Evolutionary conservation across 768 basidiomycete species (phyloP).

Genomic region (Lactarius pseudohatsudake): DNA sequence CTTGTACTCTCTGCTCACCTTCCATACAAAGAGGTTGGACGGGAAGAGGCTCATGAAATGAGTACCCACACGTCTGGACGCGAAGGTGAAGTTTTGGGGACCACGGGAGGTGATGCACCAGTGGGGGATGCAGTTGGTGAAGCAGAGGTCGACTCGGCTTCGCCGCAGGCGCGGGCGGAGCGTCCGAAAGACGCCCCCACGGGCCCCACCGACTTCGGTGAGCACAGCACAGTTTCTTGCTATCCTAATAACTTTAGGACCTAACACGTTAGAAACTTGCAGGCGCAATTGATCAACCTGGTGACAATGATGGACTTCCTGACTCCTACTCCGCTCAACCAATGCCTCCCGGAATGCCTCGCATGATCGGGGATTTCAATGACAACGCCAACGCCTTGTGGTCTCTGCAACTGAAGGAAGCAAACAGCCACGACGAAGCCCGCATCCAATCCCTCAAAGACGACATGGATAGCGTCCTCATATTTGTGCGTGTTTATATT

Average conservation of each 20-base stretch:
- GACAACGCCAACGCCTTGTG: slow-evolving; percentile 1
- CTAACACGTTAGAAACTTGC: not conserved
- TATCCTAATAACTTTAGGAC: not conserved
- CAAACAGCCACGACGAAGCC: not conserved
- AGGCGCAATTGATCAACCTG: not conserved
- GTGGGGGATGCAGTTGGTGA: too few species aligned
- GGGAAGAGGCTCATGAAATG: too few species aligned
- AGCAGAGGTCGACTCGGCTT: too few species aligned
- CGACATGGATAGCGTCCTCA: not conserved
- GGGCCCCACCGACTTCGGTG: not conserved
- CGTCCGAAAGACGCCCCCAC: not conserved
- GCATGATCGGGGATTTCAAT: not conserved
- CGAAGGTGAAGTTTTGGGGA: too few species aligned
- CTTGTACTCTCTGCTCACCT: too few species aligned
- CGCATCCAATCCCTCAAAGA: not conserved
- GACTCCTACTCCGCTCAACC: not conserved
- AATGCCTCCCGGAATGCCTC: not conserved
- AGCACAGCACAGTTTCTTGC: not conserved
- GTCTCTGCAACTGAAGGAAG: not conserved
- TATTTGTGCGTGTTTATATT: not conserved
- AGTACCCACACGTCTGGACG: too few species aligned
- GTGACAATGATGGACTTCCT: not conserved
- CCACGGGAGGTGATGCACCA: too few species aligned
- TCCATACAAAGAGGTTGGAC: too few species aligned
- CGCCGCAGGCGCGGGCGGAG: too few species aligned